Base-by-base conservation (phyloP, 1,139 yeast genomes). In the Barnettozyma hawaiiensis region DNA sequence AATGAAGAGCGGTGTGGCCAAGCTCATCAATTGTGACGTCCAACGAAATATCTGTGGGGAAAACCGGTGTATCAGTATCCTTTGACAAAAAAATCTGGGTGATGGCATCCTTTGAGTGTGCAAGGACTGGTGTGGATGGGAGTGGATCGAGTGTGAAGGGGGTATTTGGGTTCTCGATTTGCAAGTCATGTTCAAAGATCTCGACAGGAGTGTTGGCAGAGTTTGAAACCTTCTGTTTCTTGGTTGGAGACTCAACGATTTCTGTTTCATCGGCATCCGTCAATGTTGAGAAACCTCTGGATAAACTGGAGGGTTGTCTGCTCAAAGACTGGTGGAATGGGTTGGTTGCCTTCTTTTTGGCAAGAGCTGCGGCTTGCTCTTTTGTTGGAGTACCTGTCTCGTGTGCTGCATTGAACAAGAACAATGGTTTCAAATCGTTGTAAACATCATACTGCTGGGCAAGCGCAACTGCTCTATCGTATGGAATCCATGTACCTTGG, bases 401-500 rank as follows among this genome's bases (percentile, higher is more conserved):
- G 15, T 78, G 81, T 41, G 73, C 70, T 23, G 69, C 64, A 56
- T 81, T 85, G 54, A 78, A 70, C 36, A 66, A 71, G 49, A 86
- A 73, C 37, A 87, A 69, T 1, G 94, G 90, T 50, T 67, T 66
- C 47, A 86, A 61, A 12, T 71, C 64, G 1, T 82, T 86, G 51
- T 71, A 78, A 1, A 86, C 84, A 2, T 75, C 76, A 55, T 81
- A 83, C 51, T 76, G 75, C 40, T 70, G 71, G 36, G 89, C 79
- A 16, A 85, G 66, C 7, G 73, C 71, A 1, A 73, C 74, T 0
- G 90, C 86, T 26, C 83, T 65, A 22, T 75, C 73, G 47, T 76
- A 67, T 0, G 96, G 95, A 19, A 89, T 83, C 87, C 96, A 92
- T 0, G 97, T 86, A 1, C 97, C 97, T 64, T 90, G 97, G 61